Base-by-base conservation (phyloP, 805 yeast genomes). In the Metschnikowia corniflorae region DNA sequence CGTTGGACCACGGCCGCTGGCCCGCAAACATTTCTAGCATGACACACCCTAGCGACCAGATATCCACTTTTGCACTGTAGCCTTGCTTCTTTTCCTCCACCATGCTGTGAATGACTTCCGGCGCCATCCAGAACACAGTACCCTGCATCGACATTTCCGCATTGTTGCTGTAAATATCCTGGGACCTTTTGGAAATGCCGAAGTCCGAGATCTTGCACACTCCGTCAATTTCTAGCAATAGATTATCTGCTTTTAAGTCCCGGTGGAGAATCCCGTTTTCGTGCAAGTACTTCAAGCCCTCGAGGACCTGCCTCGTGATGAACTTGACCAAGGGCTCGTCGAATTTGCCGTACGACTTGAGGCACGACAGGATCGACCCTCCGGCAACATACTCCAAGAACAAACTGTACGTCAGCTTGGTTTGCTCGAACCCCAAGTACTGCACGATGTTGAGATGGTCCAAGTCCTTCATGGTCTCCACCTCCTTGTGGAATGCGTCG, bases 111-210 rank as follows among this genome's bases (percentile, higher is more conserved):
- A 93, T 88, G 46, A 94, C 96, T 56, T 93, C 99, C 0, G 99
- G 99, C 1, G 99, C 99, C 98, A 93, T 93, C 98, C 98, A 93
- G 59, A 89, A 93, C 1, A 94, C 87, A 0, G 98, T 89, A 16
- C 99, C 99, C 61, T 94, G 96, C 95, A 86, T 87, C 9, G 97
- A 89, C 95, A 89, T 86, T 37, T 87, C 96, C 4, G 96, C 87
- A 51, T 86, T 80, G 58, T 93, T 88, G 20, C 85, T 80, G 57
- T 93, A 91, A 16, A 91, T 86, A 55, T 93, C 89, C 35, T 61
- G 54, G 1, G 70, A 63, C 53, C 80, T 78, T 57, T 87, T 89
- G 27, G 97, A 88, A 35, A 93, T 93, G 30, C 98, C 98, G 65
- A 93, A 93, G 60, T 93, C 98, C 10, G 95, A 83, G 31, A 93